phyloP scores from a whole-genome alignment of 2,329 filamentous ascomycete species.

The Alternaria gansuensis region DNA sequence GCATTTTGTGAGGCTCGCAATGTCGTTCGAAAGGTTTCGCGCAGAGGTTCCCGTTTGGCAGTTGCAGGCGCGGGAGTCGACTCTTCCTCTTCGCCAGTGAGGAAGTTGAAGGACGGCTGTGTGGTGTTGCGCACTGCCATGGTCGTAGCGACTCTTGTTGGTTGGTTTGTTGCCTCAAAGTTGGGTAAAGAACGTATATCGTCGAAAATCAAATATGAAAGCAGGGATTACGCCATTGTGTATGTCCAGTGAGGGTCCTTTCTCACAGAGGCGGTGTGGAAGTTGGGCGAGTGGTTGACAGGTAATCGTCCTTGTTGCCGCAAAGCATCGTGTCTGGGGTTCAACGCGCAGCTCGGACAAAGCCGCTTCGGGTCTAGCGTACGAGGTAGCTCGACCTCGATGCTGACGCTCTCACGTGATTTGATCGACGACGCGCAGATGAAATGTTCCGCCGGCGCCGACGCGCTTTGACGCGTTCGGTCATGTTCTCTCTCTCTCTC shows the following conservation, averaged over 20 bases:
- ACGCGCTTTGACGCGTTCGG: conserved; percentile 21
- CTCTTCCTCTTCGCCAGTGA: conserved; percentile 54
- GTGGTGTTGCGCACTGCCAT: conserved; percentile 49
- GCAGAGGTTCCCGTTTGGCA: conserved; percentile 48
- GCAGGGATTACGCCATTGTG: conserved; percentile 5
- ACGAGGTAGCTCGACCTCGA: not conserved
- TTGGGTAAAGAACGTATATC: not conserved
- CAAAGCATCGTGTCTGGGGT: conserved; percentile 19
- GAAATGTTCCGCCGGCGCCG: conserved; percentile 10
- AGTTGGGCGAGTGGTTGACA: not conserved
- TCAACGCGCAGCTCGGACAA: conserved; percentile 24
- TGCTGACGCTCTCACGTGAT: not conserved
- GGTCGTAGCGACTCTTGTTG: conserved; percentile 19
- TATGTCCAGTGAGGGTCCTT: not conserved
- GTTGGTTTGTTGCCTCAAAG: conserved; percentile 28
- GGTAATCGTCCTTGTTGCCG: conserved; percentile 16
- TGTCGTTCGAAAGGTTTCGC: conserved; percentile 53
- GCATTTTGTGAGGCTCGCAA: conserved; percentile 56
- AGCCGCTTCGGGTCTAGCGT: conserved; percentile 25
- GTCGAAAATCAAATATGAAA: not conserved
- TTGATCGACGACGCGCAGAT: not conserved
- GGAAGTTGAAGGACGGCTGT: conserved; percentile 60
- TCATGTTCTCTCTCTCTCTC: conserved; percentile 7
- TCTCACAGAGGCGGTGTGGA: not conserved
- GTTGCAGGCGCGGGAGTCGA: conserved; percentile 43